Base-by-base conservation (phyloP, 345 rosid species). In the Aquilaria malaccensis region DNA sequence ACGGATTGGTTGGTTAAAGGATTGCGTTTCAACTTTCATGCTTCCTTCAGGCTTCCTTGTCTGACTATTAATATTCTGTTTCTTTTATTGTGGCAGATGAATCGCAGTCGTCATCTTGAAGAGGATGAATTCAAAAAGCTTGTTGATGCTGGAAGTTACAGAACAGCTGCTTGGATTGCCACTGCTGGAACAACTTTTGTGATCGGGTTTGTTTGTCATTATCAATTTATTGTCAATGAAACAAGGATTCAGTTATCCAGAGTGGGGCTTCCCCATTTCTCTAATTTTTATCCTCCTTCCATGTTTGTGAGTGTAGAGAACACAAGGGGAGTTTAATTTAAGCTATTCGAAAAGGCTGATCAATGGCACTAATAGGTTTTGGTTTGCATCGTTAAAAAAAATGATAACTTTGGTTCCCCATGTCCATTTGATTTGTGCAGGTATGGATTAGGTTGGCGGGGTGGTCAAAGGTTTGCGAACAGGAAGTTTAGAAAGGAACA, bases 381-480 rank as follows among this genome's bases (percentile, higher is more conserved):
- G 3, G 43, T 37, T 22, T 37, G 43, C 7, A 7, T 37, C 2
- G 43, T 37, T 37, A 37, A 9, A 37, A 37, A 9, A 37, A 37
- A 37, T 37, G 43, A 37, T 37, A 4, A 9, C 43, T 37, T 48
- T 3, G 0, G 15, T 55, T 55, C 11, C 49, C 72, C 51, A 32
- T 57, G n/a, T 45, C 43, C 31, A 37, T 37, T 56, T 43, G 31
- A 56, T 63, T 66, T 48, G 63, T 75, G 66, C 77, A 93, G 98
- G 70, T 93, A 93, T 71, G 96, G 84, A 52, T 77, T 85, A 53
- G 98, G 98, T 56, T 93, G 98, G 98, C 76, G 95, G 68, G 96
- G 98, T 54, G 98, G 98, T 70, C 66, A 73, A 71, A 87, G 98
- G 98, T 84, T 85, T 61, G 86, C 96, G 31, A 86, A 81, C 67